Evolutionary conservation across 108 stramenopile genomes (phyloP).

Genomic region (Stephanodiscus minutulus): DNA sequence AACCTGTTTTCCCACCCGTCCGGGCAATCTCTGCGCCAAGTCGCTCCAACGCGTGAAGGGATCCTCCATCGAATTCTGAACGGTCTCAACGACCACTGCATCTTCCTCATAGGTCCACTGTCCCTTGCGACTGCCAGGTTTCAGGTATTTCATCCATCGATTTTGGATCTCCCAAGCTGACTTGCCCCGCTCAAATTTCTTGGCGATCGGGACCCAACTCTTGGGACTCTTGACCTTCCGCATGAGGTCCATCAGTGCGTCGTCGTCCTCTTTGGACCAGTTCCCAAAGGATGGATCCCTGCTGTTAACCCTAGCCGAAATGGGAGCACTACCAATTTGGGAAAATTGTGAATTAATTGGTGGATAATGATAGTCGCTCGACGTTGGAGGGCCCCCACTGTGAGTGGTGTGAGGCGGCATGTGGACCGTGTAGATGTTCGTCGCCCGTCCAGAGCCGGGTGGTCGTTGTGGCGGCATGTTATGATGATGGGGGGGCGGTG

Average conservation of each 20-base stretch:
- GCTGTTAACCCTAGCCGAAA: not conserved
- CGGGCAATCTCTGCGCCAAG: constrained; percentile 80
- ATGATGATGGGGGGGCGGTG: constrained; percentile 5
- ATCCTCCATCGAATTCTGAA: constrained; percentile 71
- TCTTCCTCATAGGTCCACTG: constrained; percentile 69
- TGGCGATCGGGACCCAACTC: constrained; percentile 88
- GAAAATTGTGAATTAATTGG: constrained; percentile 8
- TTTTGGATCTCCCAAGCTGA: constrained; percentile 41
- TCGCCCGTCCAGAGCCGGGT: not conserved
- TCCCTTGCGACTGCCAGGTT: constrained; percentile 53
- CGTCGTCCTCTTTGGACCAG: constrained; percentile 81
- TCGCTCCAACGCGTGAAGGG: constrained; percentile 90
- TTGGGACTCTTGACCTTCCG: constrained; percentile 85
- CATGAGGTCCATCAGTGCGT: constrained; percentile 75
- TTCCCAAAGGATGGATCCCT: constrained; percentile 3
- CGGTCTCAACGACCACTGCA: constrained; percentile 80
- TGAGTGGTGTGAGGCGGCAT: not conserved
- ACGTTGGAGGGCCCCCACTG: not conserved
- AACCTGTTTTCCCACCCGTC: constrained; percentile 87
- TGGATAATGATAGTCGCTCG: not conserved
- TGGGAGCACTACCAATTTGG: not conserved
- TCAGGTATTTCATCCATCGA: constrained; percentile 49
- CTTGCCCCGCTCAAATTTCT: constrained; percentile 65
- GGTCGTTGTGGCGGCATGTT: not conserved
- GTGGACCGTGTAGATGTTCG: not conserved